Evolutionary conservation across 2,329 filamentous ascomycete genomes (phyloP), one percentile per base, ranked within the genome.

Genomic region (Didymosphaeria variabile): DNA sequence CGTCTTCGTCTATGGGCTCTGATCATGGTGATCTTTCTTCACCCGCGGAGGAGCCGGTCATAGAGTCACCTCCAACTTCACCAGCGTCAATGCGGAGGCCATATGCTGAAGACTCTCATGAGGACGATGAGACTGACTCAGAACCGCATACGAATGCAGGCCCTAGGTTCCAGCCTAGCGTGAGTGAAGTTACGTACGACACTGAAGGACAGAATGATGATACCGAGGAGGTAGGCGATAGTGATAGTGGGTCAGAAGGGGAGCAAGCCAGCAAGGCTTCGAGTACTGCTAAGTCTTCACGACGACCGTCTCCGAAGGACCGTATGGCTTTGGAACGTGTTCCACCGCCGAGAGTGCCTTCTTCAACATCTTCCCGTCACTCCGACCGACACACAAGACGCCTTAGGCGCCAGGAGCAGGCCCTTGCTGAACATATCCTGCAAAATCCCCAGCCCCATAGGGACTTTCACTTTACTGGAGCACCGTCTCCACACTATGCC

Each of bases 361-460:
- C 72, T 13, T 64, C 68, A 36, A 23, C 70, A 31, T 62, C 69
- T 19, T 70, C 72, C n/a, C 62, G 56, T 52, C 65, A 67, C 21
- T 71, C 65, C 56, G 72, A 77, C 58, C 60, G 62, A 19, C 70
- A 75, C 45, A 65, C 64, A 32, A 63, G 66, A 46, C 72, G 74
- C 51, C 67, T 76, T 8, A 67, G 64, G 55, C 62, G 70, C 29
- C 76, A 76, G 58, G 74, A 78, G 55, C 69, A 70, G 47, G 71
- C 76, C 32, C 61, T 77, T n/a, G 67, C 70, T 32, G 69, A 72
- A 47, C 76, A 79, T 57, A 64, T 78, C 15, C 60, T 78, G 9
- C 73, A 78, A 49, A 74, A 67, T 26, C 77, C 77, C 38, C 74
- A 75, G 60, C 76, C 77, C 12, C 72, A 75, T 15, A 65, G 71